Percentiles rank a stretch among this genome's conserved stretches.
Conservation (phyloP, 768 basidiomycete species). For the Rhodotorula paludigena region DNA sequence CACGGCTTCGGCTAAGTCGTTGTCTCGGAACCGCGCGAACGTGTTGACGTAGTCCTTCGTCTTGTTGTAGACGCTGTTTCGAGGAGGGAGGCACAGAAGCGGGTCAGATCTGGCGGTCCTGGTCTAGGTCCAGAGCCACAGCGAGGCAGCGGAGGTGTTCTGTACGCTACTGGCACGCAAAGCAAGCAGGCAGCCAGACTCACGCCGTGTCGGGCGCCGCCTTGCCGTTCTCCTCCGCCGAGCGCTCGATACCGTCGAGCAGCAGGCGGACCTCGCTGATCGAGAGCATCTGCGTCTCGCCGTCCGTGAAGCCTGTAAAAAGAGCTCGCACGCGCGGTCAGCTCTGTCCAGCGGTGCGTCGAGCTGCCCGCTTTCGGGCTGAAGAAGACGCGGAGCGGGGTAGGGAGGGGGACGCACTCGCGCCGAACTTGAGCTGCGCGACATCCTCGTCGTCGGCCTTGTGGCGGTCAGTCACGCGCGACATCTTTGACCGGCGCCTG, state of each 20-base stretch:
- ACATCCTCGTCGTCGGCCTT: constrained; percentile 38
- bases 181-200: constrained; percentile 53
- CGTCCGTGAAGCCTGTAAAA: constrained; percentile 86
- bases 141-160: neutral
- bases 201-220: constrained; percentile 69
- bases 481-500: constrained; percentile 10
- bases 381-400: neutral
- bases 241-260: constrained; percentile 66
- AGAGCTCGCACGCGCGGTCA: neutral
- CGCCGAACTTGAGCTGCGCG: constrained; percentile 23
- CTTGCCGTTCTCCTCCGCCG: constrained; percentile 50
- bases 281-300: constrained; percentile 64
- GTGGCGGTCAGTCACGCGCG: constrained; percentile 21
- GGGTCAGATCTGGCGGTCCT: neutral
- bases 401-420: neutral
- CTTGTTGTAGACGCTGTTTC: constrained; percentile 77
- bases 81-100: neutral
- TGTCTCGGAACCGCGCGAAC: constrained; percentile 79
- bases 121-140: neutral
- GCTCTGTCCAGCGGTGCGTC: neutral
- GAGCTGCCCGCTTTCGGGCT: too few relatives aligned
- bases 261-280: constrained; percentile 90
- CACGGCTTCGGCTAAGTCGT: constrained; percentile 74
- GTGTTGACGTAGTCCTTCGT: constrained; percentile 86
- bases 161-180: too few relatives aligned